Evolutionary conservation across 768 basidiomycete genomes (phyloP), one percentile per base, ranked within the genome.

Genomic region (Floccularia luteovirens): DNA sequence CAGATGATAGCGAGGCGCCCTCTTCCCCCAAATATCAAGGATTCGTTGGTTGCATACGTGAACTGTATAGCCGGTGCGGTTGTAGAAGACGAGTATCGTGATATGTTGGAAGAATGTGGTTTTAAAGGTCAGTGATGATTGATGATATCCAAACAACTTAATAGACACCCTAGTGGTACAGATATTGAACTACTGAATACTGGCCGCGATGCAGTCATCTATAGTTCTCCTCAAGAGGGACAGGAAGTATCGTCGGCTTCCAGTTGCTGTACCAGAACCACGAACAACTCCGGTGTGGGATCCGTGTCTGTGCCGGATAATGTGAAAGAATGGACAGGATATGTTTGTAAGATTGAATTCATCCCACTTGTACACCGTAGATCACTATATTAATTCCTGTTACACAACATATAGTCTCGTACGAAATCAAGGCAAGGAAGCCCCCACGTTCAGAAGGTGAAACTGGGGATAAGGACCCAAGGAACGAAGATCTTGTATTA

Each of bases 21-120:
- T 0, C 55, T 78, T 22, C 63, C 74, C 0, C 62, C 64, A 2
- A 39, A 58, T 5, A 58, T 77, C 43, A 59, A 57, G 38, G 56
- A 63, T 5, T 62, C 74, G 30, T 40, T 75, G 16, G 49, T 52
- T 1, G 53, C 63, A 2, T 68, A 74, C 39, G 55, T 72, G 3
- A 61, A 57, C 8, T 77, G 73, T 42, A 63, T 77, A 19, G 55
- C 67, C 0, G 72, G 73, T n/a, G 68, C 72, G 7, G 60, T 73
- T 30, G 41, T 50, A 4, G 36, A 62, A 0, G 53, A 61, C 5
- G 61, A 67, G 20, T 76, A 75, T 43, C 45, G 53, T 30, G 31
- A 42, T 2, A 39, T 74, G 22, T 42, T 76, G 14, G 24, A 48
- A 7, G 53, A 53, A 3, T 68, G 68, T 10, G 68, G 72, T 2